Evolutionary conservation across 2,329 filamentous ascomycete species (phyloP).

Genomic region (Hirsutella rhossiliensis): DNA sequence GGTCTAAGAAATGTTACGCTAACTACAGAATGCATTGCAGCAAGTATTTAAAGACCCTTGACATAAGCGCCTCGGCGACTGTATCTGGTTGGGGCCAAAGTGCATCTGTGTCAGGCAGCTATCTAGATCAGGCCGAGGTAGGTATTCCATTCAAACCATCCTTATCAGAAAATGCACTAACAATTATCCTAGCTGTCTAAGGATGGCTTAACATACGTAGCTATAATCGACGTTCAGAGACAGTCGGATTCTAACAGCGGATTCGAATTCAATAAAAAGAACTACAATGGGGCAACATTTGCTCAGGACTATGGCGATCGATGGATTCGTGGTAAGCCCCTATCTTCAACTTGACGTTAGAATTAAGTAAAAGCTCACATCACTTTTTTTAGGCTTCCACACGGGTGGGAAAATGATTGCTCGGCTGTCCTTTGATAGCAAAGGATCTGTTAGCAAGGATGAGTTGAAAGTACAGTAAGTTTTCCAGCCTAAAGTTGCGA

Average conservation of each 20-base stretch:
- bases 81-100: conserved; percentile 1
- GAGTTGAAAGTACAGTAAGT: background rate
- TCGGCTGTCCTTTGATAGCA: background rate
- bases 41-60: conserved; percentile 1
- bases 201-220: background rate
- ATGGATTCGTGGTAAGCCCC: background rate
- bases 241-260: background rate
- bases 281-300: background rate
- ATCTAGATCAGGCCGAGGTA: conserved; percentile 1
- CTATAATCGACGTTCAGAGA: background rate
- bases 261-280: background rate
- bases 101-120: background rate
- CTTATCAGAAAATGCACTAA: background rate
- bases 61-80: background rate
- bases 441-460: background rate
- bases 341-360: background rate
- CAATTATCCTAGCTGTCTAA: background rate
- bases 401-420: conserved; percentile 1
- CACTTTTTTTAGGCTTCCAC: background rate
- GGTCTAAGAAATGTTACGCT: background rate
- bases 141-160: background rate
- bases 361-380: background rate
- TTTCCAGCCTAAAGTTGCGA: no score
- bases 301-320: conserved; percentile 1
- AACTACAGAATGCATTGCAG: background rate